Base-by-base conservation (phyloP, 1,284 basidiomycete species). In the Agaricales sp. region DNA sequence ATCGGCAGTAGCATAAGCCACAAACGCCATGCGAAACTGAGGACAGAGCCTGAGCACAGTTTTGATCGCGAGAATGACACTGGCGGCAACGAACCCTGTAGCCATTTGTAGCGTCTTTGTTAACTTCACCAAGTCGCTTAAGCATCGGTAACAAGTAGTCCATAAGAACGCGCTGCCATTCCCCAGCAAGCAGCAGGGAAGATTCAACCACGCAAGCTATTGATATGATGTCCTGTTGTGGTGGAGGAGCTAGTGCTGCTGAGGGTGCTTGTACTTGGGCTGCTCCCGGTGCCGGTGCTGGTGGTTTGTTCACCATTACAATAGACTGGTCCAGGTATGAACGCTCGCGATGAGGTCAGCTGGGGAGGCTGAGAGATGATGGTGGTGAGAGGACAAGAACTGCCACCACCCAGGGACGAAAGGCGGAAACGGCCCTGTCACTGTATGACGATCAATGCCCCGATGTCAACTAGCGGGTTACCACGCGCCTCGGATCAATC, bases 191-290 rank as follows among this genome's bases (percentile, higher is more conserved):
- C 0, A 68, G 55, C 2, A 78, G 61, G 4, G 84, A 86, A 2
- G 80, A 74, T 50, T 87, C 84, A 45, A 82, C 66, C 46, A 87
- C 72, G 50, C 78, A 73, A 1, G 71, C 75, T 20, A 87, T 64
- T 11, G 77, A 77, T 46, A 77, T 58, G 47, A 67, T 53, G 23
- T 69, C 67, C 26, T 43, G 50, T 49, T 49, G 53, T 49, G 49
- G 25, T 19, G 57, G 47, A 14, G n/a, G n/a, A n/a, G n/a, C n/a
- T n/a, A n/a, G n/a, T n/a, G n/a, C n/a, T n/a, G n/a, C n/a, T n/a
- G n/a, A n/a, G n/a, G n/a, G n/a, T n/a, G n/a, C n/a, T n/a, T n/a
- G n/a, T n/a, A n/a, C n/a, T n/a, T n/a, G n/a, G n/a, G n/a, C n/a
- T n/a, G n/a, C n/a, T n/a, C n/a, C n/a, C n/a, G n/a, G n/a, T 35